Evolutionary conservation across 2,329 filamentous ascomycete genomes (phyloP), one percentile per base, ranked within the genome.

Genomic region (Fusarium sp.): DNA sequence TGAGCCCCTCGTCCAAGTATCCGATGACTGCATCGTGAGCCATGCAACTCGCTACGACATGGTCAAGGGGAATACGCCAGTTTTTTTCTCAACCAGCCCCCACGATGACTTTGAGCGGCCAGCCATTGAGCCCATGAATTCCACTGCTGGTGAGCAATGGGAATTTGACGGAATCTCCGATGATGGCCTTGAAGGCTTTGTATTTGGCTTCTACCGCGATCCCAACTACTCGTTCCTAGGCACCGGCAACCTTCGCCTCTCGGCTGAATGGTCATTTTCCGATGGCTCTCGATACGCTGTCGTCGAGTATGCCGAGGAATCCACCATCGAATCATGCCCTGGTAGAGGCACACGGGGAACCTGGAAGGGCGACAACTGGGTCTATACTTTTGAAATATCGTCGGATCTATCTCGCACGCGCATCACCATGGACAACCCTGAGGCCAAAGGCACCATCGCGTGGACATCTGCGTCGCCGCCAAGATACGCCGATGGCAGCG

Each of bases 301-400:
- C 11, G 41, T 44, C 41, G 41, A 44, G 11, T 44, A 44, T 18
- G 16, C 41, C 8, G 16, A 18, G 7, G 41, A 52, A n/a, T 60
- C 56, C 11, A 60, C n/a, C 16, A 40, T 60, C 40, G 56, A 60
- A 30, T 60, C 44, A 6, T 51, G 56, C 30, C 56, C 56, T 37
- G 56, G 56, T n/a, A 23, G 31, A 7, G 47, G 47, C 18, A 60
- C 56, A 13, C 37, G 44, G 28, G 56, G 56, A 23, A 43, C 39
- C 18, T 52, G 47, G 56, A 60, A 52, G 37, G 47, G 56, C 39
- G 56, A 58, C 43, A 31, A 31, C 36, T 58, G 37, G 27, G 23
- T 40, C 27, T 60, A 60, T 18, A 60, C 56, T 18, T 60, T 36
- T 27, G 56, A 60, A 37, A 40, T 60, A 46, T 51, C 56, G 11